phyloP scores from a whole-genome alignment of 495 filamentous ascomycete species.

The Xylaria venustula region DNA sequence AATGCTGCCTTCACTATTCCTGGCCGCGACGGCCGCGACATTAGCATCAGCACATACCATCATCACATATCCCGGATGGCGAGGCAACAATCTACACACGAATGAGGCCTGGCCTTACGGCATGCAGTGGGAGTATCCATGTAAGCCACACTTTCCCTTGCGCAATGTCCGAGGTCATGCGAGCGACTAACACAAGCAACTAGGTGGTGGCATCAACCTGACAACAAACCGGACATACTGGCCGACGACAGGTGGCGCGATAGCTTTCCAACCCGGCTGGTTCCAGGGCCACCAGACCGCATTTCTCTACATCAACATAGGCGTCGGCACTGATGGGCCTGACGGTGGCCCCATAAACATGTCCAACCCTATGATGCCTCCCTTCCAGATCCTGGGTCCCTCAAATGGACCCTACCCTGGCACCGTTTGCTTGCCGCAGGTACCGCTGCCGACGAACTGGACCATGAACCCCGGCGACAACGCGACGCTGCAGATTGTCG shows the following conservation, averaged over 20 bases:
- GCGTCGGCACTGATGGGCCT: slow-evolving; percentile 68
- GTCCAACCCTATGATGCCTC: slow-evolving; percentile 77
- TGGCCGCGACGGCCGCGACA: slow-evolving; percentile 48
- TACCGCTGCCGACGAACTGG: slow-evolving; percentile 76
- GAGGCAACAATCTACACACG: slow-evolving; percentile 87
- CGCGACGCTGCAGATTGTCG: slow-evolving; percentile 92
- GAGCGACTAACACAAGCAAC: slow-evolving; percentile 17
- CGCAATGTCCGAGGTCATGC: not conserved
- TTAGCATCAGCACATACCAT: slow-evolving; percentile 76
- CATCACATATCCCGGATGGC: slow-evolving; percentile 90
- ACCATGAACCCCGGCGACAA: slow-evolving; percentile 77
- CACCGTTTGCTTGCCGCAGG: slow-evolving; percentile 84
- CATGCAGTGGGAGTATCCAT: slow-evolving; percentile 99
- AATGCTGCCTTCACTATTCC: slow-evolving; percentile 50
- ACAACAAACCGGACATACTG: slow-evolving; percentile 87
- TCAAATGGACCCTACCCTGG: slow-evolving; percentile 78
- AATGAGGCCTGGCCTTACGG: slow-evolving; percentile 83
- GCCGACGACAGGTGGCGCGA: slow-evolving; percentile 81
- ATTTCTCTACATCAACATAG: slow-evolving; percentile 91
- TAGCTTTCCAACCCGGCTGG: slow-evolving; percentile 90
- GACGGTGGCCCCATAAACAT: slow-evolving; percentile 71
- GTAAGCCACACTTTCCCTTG: slow-evolving; percentile 52
- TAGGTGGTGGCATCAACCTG: slow-evolving; percentile 82
- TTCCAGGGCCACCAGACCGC: slow-evolving; percentile 86
- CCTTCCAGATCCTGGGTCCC: slow-evolving; percentile 86